Percentiles rank a stretch among this genome's conserved stretches.
phyloP scores from a whole-genome alignment of 371 early-diverging fungal genomes.

The Thermomucor indicae-seudaticae region DNA sequence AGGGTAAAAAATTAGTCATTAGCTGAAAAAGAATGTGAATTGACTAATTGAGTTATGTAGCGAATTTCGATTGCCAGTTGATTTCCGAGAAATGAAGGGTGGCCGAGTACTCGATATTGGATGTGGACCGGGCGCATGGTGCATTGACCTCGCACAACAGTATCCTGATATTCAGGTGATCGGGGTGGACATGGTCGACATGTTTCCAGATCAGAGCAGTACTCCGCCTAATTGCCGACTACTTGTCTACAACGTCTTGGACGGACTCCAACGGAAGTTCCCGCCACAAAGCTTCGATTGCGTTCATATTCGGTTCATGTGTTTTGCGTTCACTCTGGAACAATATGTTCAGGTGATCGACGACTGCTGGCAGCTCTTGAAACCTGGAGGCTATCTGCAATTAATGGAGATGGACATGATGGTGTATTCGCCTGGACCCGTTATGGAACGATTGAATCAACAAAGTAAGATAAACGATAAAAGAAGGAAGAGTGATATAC shows the following conservation, averaged over 20 bases:
- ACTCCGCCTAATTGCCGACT: constrained; percentile 24
- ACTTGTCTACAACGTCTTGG: constrained; percentile 14
- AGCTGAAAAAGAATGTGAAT: background rate
- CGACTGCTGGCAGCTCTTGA: constrained; percentile 25
- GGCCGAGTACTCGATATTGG: constrained; percentile 35
- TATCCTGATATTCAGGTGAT: constrained; percentile 21
- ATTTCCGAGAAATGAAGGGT: constrained; percentile 10
- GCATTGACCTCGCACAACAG: constrained; percentile 25
- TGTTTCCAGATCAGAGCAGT: constrained; percentile 18
- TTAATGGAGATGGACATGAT: constrained; percentile 29
- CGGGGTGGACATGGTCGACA: constrained; percentile 22
- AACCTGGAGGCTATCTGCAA: constrained; percentile 21
- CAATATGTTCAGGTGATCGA: constrained; percentile 18
- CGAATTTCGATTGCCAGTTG: constrained; percentile 22
- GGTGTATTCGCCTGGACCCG: constrained; percentile 27
- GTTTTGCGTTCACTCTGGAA: constrained; percentile 17
- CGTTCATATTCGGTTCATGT: constrained; percentile 31
- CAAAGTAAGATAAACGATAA: constrained; percentile 17
- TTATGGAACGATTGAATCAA: constrained; percentile 19
- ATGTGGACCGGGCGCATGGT: constrained; percentile 43
- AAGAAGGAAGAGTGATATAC: background rate
- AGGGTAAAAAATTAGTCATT: constrained; percentile 14
- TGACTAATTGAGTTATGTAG: constrained; percentile 6
- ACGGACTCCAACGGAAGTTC: constrained; percentile 6
- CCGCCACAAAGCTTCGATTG: constrained; percentile 14